Percentiles rank a stretch among this genome's conserved stretches.
Conservation (phyloP, 2,329 filamentous ascomycete genomes). For the Saccharata proteae region DNA sequence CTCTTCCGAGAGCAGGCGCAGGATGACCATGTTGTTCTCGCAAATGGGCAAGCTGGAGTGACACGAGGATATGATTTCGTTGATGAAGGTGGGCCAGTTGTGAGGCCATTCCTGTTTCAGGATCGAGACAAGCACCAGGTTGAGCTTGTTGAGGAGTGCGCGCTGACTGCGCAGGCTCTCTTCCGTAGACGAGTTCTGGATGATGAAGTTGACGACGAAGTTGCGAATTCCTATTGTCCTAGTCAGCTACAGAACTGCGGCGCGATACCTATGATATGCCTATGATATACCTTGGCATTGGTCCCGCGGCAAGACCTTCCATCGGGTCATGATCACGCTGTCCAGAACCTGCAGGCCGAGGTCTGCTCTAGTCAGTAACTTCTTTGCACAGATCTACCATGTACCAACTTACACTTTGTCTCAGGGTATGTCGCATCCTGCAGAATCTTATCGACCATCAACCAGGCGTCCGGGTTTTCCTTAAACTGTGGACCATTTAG, state of each 20-base stretch:
- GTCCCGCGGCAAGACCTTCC: slow-evolving; percentile 93
- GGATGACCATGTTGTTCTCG: slow-evolving; percentile 99
- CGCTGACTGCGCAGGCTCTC: slow-evolving; percentile 75
- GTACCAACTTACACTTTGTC: slow-evolving; percentile 74
- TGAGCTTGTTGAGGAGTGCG: slow-evolving; percentile 93
- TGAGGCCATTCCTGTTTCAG: slow-evolving; percentile 99
- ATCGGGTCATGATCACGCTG: slow-evolving; percentile 96
- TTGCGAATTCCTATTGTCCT: slow-evolving; percentile 72
- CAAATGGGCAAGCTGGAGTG: slow-evolving; percentile 93
- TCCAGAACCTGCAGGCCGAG: slow-evolving; percentile 93
- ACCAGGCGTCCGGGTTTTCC: slow-evolving; percentile 95
- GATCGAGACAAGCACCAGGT: slow-evolving; percentile 91
- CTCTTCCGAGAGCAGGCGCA: slow-evolving; percentile 89
- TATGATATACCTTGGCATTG: slow-evolving; percentile 89
- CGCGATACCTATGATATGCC: slow-evolving; percentile 13
- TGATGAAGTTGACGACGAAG: slow-evolving; percentile 97
- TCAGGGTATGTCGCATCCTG: slow-evolving; percentile 86
- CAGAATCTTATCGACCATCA: slow-evolving; percentile 93
- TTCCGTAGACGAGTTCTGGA: slow-evolving; percentile 81
- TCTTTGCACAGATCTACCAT: neutral
- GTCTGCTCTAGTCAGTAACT: slow-evolving; percentile 41
- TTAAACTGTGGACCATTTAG: slow-evolving; percentile 60
- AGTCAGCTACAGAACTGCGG: slow-evolving; percentile 12
- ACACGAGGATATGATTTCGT: slow-evolving; percentile 95
- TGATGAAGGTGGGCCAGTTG: slow-evolving; percentile 99